Conservation (phyloP, 2,329 filamentous ascomycete genomes). For the Colletotrichum sp. region DNA sequence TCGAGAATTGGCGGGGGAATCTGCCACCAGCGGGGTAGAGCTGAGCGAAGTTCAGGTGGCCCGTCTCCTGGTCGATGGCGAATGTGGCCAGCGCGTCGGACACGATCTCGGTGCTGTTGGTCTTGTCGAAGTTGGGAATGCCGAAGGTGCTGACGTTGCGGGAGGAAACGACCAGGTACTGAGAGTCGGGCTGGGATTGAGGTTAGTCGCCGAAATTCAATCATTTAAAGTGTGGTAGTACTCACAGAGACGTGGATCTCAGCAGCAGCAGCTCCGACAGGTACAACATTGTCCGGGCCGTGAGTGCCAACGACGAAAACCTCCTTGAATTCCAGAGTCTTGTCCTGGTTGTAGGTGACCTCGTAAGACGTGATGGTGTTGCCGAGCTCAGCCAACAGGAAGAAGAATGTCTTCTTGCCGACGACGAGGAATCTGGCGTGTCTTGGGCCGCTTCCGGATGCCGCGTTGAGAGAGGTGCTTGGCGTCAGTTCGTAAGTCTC, state of each 20-base stretch:
- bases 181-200: constrained; percentile 53
- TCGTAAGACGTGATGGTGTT: constrained; percentile 62
- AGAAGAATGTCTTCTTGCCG: constrained; percentile 55
- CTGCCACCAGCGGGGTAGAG: constrained; percentile 66
- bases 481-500: constrained; percentile 11
- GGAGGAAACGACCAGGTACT: constrained; percentile 70
- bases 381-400: constrained; percentile 63
- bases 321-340: constrained; percentile 49
- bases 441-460: constrained; percentile 1
- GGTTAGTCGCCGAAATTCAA: not conserved
- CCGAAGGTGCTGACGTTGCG: constrained; percentile 63
- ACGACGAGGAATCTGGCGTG: constrained; percentile 57
- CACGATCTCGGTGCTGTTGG: constrained; percentile 39
- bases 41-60: constrained; percentile 59
- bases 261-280: constrained; percentile 49
- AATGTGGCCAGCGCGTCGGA: constrained; percentile 72
- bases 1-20: constrained; percentile 69
- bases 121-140: constrained; percentile 45
- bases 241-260: constrained; percentile 65
- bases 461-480: constrained; percentile 11
- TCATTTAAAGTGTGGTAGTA: constrained; percentile 3
- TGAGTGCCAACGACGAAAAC: constrained; percentile 54
- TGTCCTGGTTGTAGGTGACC: constrained; percentile 50
- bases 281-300: constrained; percentile 44
- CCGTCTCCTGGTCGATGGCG: constrained; percentile 55